phyloP scores from a whole-genome alignment of 495 filamentous ascomycete genomes.

The Letharia columbiana region DNA sequence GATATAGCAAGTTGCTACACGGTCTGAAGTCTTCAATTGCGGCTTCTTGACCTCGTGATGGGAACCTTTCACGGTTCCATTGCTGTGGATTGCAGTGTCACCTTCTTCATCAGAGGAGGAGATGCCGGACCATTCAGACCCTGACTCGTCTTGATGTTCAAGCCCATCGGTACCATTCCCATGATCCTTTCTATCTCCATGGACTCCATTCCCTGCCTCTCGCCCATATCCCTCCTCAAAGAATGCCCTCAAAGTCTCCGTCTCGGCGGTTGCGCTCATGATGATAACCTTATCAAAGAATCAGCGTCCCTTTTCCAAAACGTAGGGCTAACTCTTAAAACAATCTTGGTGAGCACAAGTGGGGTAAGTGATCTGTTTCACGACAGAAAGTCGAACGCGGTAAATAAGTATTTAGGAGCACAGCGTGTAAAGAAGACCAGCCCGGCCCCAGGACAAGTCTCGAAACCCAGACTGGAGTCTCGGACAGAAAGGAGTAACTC shows the following conservation, averaged over 20 bases:
- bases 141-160: constrained; percentile 8
- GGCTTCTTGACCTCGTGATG: neutral
- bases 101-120: constrained; percentile 17
- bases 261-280: constrained; percentile 95
- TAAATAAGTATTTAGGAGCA: neutral
- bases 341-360: neutral
- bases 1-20: constrained; percentile 56
- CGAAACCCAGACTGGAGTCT: neutral
- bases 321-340: neutral
- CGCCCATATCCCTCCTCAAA: constrained; percentile 46
- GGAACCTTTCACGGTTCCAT: neutral
- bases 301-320: neutral
- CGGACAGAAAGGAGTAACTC: neutral
- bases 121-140: constrained; percentile 25
- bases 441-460: neutral
- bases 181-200: neutral
- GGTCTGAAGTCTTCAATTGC: neutral
- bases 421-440: neutral
- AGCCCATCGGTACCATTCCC: neutral
- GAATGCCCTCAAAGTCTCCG: constrained; percentile 66
- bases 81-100: neutral
- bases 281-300: constrained; percentile 48
- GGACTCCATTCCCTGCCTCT: constrained; percentile 5
- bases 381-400: neutral
- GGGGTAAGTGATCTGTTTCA: neutral